Evolutionary conservation across 148 eudicot species (phyloP).

Genomic region (Cornus florida): DNA sequence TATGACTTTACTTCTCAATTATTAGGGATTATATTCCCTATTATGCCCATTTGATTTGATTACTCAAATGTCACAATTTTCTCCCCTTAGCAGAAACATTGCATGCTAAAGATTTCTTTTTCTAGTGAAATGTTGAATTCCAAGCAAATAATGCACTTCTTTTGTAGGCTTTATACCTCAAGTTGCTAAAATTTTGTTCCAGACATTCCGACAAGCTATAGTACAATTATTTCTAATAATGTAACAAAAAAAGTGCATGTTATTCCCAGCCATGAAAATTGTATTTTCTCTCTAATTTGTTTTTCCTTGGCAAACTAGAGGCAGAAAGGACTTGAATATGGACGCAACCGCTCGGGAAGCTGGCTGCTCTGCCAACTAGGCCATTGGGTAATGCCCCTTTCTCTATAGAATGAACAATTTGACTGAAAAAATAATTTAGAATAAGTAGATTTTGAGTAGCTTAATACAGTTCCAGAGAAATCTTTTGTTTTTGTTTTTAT

Average conservation of each 20-base stretch:
- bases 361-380: too few relatives aligned
- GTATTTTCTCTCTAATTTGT: background rate
- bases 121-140: background rate
- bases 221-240: too few relatives aligned
- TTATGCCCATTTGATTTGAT: background rate
- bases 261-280: background rate
- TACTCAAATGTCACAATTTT: too few relatives aligned
- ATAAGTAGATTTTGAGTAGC: background rate
- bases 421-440: background rate
- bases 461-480: too few relatives aligned
- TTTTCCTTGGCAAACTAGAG: too few relatives aligned
- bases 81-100: too few relatives aligned
- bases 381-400: too few relatives aligned
- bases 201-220: background rate
- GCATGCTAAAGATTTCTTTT: too few relatives aligned
- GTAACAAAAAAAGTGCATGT: background rate
- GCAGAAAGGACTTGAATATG: too few relatives aligned
- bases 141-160: background rate
- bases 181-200: background rate
- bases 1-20: background rate
- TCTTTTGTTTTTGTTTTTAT: too few relatives aligned
- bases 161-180: background rate
- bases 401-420: too few relatives aligned
- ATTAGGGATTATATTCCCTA: constrained; percentile 11
- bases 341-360: too few relatives aligned